Evolutionary conservation across 257 asterid genomes (phyloP).

Genomic region (Cynanchum wilfordii): DNA sequence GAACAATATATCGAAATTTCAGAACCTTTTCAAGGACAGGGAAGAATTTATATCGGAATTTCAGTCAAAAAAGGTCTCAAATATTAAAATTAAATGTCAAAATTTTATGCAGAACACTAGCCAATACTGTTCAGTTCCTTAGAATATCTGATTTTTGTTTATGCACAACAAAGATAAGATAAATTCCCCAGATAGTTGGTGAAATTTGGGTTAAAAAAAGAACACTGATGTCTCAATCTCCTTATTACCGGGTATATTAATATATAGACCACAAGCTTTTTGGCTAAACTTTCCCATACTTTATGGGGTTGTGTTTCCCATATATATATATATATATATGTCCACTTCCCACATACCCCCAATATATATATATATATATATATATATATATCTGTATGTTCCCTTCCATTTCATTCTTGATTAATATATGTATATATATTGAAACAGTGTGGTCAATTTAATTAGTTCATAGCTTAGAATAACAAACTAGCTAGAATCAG

Average conservation of each 20-base stretch:
- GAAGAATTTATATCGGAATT: too few relatives aligned
- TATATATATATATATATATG: constrained; percentile 21
- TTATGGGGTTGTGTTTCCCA: constrained; percentile 84
- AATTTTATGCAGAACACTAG: neutral
- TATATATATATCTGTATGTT: too few relatives aligned
- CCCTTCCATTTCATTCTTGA: too few relatives aligned
- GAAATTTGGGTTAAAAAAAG: neutral
- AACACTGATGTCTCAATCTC: constrained; percentile 5
- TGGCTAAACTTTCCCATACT: constrained; percentile 60
- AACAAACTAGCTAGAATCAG: neutral
- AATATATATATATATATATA: constrained; percentile 7
- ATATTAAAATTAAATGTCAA: neutral
- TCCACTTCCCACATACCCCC: constrained; percentile 33
- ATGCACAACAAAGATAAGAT: constrained; percentile 9
- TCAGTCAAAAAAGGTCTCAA: too few relatives aligned
- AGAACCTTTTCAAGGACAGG: too few relatives aligned
- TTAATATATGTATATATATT: too few relatives aligned
- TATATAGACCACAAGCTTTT: constrained; percentile 24
- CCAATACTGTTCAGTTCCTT: neutral
- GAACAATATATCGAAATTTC: too few relatives aligned
- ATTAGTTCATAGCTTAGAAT: neutral
- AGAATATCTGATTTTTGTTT: constrained; percentile 3
- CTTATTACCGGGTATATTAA: constrained; percentile 18
- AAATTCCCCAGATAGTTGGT: constrained; percentile 2
- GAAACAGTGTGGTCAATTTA: neutral